A percentile compares a stretch with the other conserved stretches of the same genome.
Conservation (phyloP, 805 yeast species). For the Candida khao-thaluensis region DNA sequence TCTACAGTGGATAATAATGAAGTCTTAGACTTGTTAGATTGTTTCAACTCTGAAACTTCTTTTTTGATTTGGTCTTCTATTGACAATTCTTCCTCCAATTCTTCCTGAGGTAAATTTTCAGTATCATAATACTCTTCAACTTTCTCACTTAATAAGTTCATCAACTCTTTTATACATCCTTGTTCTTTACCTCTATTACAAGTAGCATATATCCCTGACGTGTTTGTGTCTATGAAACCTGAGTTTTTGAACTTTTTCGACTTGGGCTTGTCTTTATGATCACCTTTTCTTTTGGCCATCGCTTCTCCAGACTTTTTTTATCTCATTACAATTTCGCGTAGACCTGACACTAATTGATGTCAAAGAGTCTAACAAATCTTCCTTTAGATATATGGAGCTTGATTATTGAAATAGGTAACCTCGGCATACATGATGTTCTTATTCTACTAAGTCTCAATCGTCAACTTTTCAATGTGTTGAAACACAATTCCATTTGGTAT, state of each 20-base stretch:
- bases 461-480: slow-evolving; percentile 7
- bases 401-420: slow-evolving; percentile 13
- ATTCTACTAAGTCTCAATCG: slow-evolving; percentile 9
- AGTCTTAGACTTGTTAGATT: slow-evolving; percentile 42
- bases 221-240: slow-evolving; percentile 74
- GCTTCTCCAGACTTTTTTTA: neutral
- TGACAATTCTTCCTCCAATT: slow-evolving; percentile 43
- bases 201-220: slow-evolving; percentile 86
- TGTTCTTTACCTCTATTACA: slow-evolving; percentile 80
- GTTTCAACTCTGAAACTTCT: slow-evolving; percentile 66
- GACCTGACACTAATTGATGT: too few relatives aligned
- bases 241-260: slow-evolving; percentile 46
- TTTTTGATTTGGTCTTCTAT: slow-evolving; percentile 74
- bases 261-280: slow-evolving; percentile 19
- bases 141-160: slow-evolving; percentile 48
- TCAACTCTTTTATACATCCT: slow-evolving; percentile 72
- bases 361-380: slow-evolving; percentile 9
- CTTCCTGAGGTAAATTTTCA: slow-evolving; percentile 24
- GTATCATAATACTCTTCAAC: slow-evolving; percentile 33
- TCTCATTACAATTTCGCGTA: too few relatives aligned
- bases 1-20: slow-evolving; percentile 55
- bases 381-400: slow-evolving; percentile 20
- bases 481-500: slow-evolving; percentile 18
- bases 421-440: slow-evolving; percentile 15
- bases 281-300: slow-evolving; percentile 33